These are phyloP conservation scores for Quercus variabilis DNA, from an alignment of 306 rosid species.

Conservation along the genomic window DNA sequence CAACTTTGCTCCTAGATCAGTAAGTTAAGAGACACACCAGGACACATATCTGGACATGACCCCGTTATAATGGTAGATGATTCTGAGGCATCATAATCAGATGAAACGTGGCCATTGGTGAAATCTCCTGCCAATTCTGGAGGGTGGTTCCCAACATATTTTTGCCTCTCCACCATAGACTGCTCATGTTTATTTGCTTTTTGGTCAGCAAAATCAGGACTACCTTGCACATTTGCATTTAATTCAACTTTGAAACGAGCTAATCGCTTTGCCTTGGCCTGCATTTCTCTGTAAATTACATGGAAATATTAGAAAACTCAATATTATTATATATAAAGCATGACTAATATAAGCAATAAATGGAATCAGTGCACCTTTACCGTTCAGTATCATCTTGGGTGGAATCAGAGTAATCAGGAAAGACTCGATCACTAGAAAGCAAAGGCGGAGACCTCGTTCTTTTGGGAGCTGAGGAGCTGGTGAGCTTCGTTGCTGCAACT, in stretches of 20 bases:
- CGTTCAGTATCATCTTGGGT: conserved; percentile 62
- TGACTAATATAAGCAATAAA: conserved; percentile 11
- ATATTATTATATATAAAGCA: not conserved
- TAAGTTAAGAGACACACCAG: conserved; percentile 56
- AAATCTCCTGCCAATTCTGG: conserved; percentile 43
- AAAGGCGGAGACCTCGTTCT: conserved; percentile 81
- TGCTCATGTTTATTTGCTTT: conserved; percentile 36
- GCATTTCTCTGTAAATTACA: conserved; percentile 56
- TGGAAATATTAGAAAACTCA: conserved; percentile 5
- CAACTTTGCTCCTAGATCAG: conserved; percentile 22
- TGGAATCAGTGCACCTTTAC: conserved; percentile 36
- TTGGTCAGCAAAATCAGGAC: conserved; percentile 39
- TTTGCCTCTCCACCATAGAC: conserved; percentile 39
- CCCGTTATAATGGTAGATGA: conserved; percentile 66
- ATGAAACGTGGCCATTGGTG: conserved; percentile 32
- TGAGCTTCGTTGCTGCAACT: conserved; percentile 24
- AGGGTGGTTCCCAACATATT: conserved; percentile 31
- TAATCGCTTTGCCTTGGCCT: conserved; percentile 91
- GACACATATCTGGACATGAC: conserved; percentile 93
- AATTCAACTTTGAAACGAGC: conserved; percentile 88
- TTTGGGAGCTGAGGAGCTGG: conserved; percentile 45
- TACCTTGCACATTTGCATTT: conserved; percentile 43
- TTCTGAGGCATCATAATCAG: conserved; percentile 55
- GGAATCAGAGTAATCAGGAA: conserved; percentile 42
- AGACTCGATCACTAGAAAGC: conserved; percentile 40